Percentiles rank a stretch among this genome's conserved stretches.
Evolutionary conservation across 108 stramenopile species (phyloP).

Genomic region (Aureococcus anophagefferens): DNA sequence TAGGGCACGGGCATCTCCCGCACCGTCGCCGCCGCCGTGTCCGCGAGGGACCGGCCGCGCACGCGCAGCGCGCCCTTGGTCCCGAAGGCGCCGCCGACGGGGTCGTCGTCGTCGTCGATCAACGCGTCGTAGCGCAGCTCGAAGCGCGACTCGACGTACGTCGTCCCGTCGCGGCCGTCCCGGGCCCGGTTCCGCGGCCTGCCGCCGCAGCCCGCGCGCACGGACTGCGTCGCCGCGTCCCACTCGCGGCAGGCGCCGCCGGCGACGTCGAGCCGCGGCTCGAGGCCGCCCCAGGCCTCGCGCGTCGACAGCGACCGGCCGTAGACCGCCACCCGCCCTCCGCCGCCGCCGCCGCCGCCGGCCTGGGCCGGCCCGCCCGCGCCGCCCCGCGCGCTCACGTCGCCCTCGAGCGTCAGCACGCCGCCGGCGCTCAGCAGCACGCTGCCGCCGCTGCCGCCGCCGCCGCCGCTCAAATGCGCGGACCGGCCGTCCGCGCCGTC

Average conservation of each 20-base stretch:
- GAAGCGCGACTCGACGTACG: constrained; percentile 8
- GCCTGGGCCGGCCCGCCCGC: constrained; percentile 43
- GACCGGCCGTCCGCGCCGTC: constrained; percentile 52
- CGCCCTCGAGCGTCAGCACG: constrained; percentile 34
- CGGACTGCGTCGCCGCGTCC: not conserved
- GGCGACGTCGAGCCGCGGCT: not conserved
- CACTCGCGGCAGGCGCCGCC: not conserved
- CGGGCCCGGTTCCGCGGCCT: not conserved
- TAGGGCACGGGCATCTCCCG: constrained; percentile 19
- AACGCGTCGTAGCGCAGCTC: constrained; percentile 6
- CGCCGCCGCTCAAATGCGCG: constrained; percentile 53
- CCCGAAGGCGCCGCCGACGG: constrained; percentile 18
- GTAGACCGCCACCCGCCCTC: constrained; percentile 60
- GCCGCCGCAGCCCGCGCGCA: not conserved
- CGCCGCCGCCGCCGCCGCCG: constrained; percentile 59
- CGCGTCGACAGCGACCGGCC: constrained; percentile 28
- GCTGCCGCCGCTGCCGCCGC: constrained; percentile 60
- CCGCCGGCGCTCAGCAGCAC: constrained; percentile 61
- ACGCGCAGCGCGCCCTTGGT: constrained; percentile 3
- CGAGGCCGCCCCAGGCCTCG: constrained; percentile 21
- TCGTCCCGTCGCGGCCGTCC: constrained; percentile 9
- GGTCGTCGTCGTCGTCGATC: constrained; percentile 3
- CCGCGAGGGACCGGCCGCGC: constrained; percentile 10
- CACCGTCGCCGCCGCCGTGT: constrained; percentile 7
- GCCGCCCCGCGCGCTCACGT: constrained; percentile 51